Evolutionary conservation across 2,329 filamentous ascomycete species (phyloP), one percentile per base, ranked within the genome.

Genomic region (Chaetomium globosum): DNA sequence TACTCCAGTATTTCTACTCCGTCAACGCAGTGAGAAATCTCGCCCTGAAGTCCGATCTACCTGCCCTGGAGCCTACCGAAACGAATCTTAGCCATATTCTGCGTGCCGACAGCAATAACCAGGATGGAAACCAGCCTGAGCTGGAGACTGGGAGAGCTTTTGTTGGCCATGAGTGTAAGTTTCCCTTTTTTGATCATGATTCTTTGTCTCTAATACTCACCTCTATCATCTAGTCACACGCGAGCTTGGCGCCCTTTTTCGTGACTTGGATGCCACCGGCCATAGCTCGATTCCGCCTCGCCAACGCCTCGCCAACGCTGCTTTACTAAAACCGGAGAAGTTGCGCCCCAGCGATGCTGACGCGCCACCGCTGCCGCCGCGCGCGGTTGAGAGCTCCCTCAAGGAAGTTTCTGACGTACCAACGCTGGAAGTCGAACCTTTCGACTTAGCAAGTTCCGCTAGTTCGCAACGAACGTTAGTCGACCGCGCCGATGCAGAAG

Each of bases 1-100:
- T 99, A 57, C 82, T 99, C 10, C 95, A 99, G 73, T 98, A 96
- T 74, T 90, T 97, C 70, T 97, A 96, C 75, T 96, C 93, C 0
- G 86, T 98, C 63, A 89, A 88, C 67, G 88, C 91, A 2, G 82
- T 98, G 33, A 87, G 94, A 58, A 85, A 95, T 5, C 85, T 97
- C 69, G 88, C 97, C 3, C 81, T 96, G 65, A 82, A 92, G 58
- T 92, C 91, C 70, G 87, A 94, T 30, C 77, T 87, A 4, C 85
- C 89, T 72, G 86, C 89, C 69, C 85, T 95, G 73, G 85, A 89
- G 3, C 77, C 91, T 4, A 85, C 84, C 9, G 86, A 88, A 51
- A 83, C 87, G 65, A 84, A 80, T 30, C 80, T 95, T 51, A 80
- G 81, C 58, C 79, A 93, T 69, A 85, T 87, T 39, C 90, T 97